phyloP scores from a whole-genome alignment of 345 rosid species.

The Euclidium syriacum region DNA sequence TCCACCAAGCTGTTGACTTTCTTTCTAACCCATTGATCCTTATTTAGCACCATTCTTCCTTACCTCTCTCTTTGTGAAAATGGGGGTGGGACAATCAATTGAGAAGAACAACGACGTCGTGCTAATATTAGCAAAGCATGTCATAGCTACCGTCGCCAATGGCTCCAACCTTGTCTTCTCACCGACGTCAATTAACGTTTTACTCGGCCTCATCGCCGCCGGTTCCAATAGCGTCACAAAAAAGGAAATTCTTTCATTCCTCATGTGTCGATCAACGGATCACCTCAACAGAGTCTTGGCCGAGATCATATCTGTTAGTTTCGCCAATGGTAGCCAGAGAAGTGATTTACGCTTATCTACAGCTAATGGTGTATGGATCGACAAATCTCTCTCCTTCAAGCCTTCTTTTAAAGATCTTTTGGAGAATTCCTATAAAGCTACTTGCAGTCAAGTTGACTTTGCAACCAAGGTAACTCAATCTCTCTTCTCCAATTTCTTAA shows the following conservation, averaged over 20 bases:
- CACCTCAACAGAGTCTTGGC: constrained; percentile 48
- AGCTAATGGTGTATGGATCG: constrained; percentile 63
- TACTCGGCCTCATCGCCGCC: constrained; percentile 58
- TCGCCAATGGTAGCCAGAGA: constrained; percentile 42
- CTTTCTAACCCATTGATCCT: too few relatives aligned
- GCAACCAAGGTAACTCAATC: constrained; percentile 55
- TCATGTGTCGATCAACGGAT: constrained; percentile 44
- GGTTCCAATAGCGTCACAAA: constrained; percentile 47
- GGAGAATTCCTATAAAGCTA: constrained; percentile 47
- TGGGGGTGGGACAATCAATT: constrained; percentile 48
- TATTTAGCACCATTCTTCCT: background rate
- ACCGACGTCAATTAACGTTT: constrained; percentile 56
- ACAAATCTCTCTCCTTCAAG: constrained; percentile 43
- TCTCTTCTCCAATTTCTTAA: too few relatives aligned
- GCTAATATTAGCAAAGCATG: constrained; percentile 35
- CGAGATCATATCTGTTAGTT: constrained; percentile 37
- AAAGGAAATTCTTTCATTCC: constrained; percentile 62
- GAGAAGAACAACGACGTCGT: constrained; percentile 45
- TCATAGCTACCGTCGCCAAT: constrained; percentile 41
- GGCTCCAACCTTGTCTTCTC: constrained; percentile 56
- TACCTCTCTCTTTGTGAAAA: background rate
- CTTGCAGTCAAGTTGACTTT: constrained; percentile 54
- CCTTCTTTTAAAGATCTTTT: constrained; percentile 49
- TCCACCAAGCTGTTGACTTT: too few relatives aligned
- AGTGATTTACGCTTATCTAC: constrained; percentile 50